These are phyloP conservation scores for Podila epicladia DNA, from an alignment of 192 early-diverging fungal species.

Conservation along the genomic window DNA sequence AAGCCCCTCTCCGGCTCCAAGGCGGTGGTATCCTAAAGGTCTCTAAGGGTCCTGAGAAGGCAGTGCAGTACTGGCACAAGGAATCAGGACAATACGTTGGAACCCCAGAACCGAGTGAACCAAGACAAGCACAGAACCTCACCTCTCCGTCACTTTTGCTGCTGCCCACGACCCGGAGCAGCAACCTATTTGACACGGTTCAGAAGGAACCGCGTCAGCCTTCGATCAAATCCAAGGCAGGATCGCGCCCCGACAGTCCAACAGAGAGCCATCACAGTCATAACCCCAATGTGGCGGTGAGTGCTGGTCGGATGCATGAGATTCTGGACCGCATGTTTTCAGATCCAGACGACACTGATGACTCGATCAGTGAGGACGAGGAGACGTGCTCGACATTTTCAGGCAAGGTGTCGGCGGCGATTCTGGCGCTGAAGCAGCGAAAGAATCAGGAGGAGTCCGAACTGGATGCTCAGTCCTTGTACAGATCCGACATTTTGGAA, in stretches of 20 bases:
- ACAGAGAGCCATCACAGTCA: constrained; percentile 34
- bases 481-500: constrained; percentile 31
- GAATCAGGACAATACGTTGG: constrained; percentile 40
- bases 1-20: constrained; percentile 28
- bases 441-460: constrained; percentile 25
- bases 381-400: constrained; percentile 41
- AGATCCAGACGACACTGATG: constrained; percentile 32
- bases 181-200: background rate
- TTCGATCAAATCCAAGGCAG: constrained; percentile 19
- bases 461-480: constrained; percentile 34
- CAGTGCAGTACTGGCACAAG: constrained; percentile 48
- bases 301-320: constrained; percentile 46
- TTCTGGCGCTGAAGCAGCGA: constrained; percentile 36
- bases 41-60: constrained; percentile 49
- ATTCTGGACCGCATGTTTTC: constrained; percentile 53
- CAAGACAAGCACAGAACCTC: background rate
- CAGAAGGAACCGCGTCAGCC: constrained; percentile 7
- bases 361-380: constrained; percentile 34
- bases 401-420: constrained; percentile 37
- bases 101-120: background rate
- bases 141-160: constrained; percentile 24
- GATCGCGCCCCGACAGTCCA: constrained; percentile 38
- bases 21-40: constrained; percentile 37
- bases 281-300: constrained; percentile 25
- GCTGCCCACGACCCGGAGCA: constrained; percentile 5